Base-by-base conservation (phyloP, 345 rosid species). In the Boechera stricta region DNA sequence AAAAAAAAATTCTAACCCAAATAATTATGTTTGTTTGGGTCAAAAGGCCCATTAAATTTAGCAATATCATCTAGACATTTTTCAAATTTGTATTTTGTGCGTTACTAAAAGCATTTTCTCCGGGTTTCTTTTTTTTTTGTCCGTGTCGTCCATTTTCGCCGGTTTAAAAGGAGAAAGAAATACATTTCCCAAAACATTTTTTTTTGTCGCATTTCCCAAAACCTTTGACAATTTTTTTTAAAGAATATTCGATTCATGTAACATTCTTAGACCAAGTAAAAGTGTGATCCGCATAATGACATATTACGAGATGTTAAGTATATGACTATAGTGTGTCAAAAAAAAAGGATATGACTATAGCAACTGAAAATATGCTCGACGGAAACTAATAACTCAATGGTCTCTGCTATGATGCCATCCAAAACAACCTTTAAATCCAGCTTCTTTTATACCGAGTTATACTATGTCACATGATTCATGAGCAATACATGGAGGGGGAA, bases 231-330 rank as follows among this genome's bases (percentile, higher is more conserved):
- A 10, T 2, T 11, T 2, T 41, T 42, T 42, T 0, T 4, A 26
- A 42, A 42, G 52, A 63, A 63, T 63, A 63, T 63, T 41, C 67
- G 44, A 63, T 26, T 42, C 49, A 42, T 63, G 41, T 62, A 63
- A 26, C 21, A 41, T 41, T 62, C 21, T 62, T 29, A 41, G 2
- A 41, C 3, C 36, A 63, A 63, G 36, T 26, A 26, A 55, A 54
- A 55, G 60, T 55, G 5, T 55, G 7, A 24, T 59, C 24, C 62
- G 3, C 64, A n/a, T 13, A 54, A 28, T 15, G 10, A 32, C 42
- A 58, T 33, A n/a, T 39, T 39, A 33, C 13, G 3, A 32, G 21
- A 35, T 57, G 5, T 58, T n/a, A 4, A n/a, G 28, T 58, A 58
- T n/a, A 57, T 7, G 12, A 32, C n/a, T 31, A 7, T 57, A 32